Evolutionary conservation across 2,329 filamentous ascomycete genomes (phyloP), one percentile per base, ranked within the genome.

Genomic region (Aspergillus quadrilineatus): DNA sequence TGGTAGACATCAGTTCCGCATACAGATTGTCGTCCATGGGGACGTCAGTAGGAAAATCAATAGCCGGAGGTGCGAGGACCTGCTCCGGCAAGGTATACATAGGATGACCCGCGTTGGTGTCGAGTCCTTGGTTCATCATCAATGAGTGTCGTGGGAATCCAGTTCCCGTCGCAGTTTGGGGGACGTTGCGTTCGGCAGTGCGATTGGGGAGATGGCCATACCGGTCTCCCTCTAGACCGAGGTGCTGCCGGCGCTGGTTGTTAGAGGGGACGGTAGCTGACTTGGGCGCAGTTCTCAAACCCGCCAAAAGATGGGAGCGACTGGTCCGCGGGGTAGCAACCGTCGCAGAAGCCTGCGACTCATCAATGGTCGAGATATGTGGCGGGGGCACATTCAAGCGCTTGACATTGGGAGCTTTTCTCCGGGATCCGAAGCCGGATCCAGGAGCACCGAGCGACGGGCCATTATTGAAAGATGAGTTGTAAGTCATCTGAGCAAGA

Each of bases 401-500:
- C 80, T 97, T 97, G 77, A 96, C 88, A 73, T 90, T 88, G 69
- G 90, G 85, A 64, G 90, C 89, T 70, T 95, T 90, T 63, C 86
- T 85, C 66, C 94, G 88, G 67, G 92, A 93, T 62, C 90, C 91
- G 71, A 96, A 89, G 69, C 92, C 90, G 63, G 89, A 85, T 60
- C 85, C 81, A 52, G 92, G 89, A 78, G 90, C 85, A 70, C 87
- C 85, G 67, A 96, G 82, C 67, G 85, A 87, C 75, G 68, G 73
- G 68, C 84, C 84, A 72, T 84, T 81, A 71, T 84, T 81, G 75
- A 88, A 82, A 74, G 83, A 79, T 75, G 89, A 89, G 76, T 87
- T 90, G 82, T 91, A 93, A 80, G 91, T 90, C 93, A 97, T 97
- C 85, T 95, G 92, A 94, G 92, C 89, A 82, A 96, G 90, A 94